phyloP scores from a whole-genome alignment of 169 alveolate genomes.

The Plasmodium reichenowi region DNA sequence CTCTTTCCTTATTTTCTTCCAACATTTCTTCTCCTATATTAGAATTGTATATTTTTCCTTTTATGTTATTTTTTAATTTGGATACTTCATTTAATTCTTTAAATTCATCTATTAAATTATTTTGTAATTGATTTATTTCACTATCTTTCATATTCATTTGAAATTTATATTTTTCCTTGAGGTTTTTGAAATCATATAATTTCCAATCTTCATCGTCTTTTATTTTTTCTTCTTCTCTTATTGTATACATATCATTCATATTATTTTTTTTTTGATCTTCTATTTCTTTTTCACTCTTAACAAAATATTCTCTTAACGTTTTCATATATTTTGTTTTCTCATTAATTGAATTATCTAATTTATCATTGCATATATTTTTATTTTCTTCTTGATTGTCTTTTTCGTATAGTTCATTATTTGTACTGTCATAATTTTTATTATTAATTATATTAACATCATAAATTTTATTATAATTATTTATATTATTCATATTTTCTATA shows the following conservation, averaged over 20 bases:
- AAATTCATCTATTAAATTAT: constrained; percentile 49
- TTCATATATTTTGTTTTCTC: neutral
- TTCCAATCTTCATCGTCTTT: neutral
- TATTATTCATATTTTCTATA: neutral
- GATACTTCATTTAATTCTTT: constrained; percentile 30
- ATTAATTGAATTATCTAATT: constrained; percentile 1
- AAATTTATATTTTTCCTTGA: constrained; percentile 43
- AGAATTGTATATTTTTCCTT: constrained; percentile 8
- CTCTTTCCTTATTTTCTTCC: neutral
- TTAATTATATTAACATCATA: neutral
- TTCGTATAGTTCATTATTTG: neutral
- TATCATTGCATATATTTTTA: neutral
- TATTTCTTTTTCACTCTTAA: neutral
- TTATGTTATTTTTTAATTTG: constrained; percentile 25
- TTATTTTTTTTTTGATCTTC: neutral
- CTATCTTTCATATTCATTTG: constrained; percentile 40
- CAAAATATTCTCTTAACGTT: neutral
- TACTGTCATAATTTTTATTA: neutral
- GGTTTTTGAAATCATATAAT: constrained; percentile 16
- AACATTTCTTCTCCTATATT: neutral
- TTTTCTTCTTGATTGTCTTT: no score
- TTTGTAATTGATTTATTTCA: constrained; percentile 40
- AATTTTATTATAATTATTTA: neutral
- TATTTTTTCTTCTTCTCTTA: constrained; percentile 1
- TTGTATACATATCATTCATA: neutral